Conservation (phyloP, 108 stramenopile species). For the Skeletonema grethae region DNA sequence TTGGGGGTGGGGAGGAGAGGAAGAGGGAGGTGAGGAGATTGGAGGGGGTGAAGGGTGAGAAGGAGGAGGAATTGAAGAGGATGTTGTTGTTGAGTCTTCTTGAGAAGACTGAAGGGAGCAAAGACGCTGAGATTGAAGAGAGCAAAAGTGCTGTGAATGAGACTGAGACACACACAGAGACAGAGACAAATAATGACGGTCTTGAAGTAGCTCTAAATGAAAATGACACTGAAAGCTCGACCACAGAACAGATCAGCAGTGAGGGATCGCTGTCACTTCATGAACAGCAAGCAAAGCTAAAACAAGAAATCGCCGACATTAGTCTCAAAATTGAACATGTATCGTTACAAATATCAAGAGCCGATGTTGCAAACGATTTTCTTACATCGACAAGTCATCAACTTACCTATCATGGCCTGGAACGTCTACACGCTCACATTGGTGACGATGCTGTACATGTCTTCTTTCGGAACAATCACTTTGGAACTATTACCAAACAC, state of each 20-base stretch:
- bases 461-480: constrained; percentile 98
- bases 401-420: constrained; percentile 88
- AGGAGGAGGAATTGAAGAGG: constrained; percentile 6
- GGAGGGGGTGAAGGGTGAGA: background rate
- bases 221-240: background rate
- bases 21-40: constrained; percentile 24
- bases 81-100: background rate
- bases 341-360: constrained; percentile 49
- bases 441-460: constrained; percentile 75
- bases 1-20: constrained; percentile 69
- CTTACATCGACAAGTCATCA: constrained; percentile 77
- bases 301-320: constrained; percentile 21
- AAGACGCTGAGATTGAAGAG: background rate
- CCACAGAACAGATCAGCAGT: background rate
- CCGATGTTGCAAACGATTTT: constrained; percentile 66
- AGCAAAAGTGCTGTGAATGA: too few species aligned
- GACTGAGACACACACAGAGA: background rate
- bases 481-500: constrained; percentile 89
- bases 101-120: background rate
- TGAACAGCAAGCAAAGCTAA: background rate
- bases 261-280: background rate
- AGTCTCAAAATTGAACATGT: constrained; percentile 29
- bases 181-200: background rate
- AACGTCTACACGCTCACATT: constrained; percentile 73
- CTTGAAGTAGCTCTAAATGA: background rate